Conservation (phyloP, 2,329 filamentous ascomycete genomes). For the Trichoderma atroviride region DNA sequence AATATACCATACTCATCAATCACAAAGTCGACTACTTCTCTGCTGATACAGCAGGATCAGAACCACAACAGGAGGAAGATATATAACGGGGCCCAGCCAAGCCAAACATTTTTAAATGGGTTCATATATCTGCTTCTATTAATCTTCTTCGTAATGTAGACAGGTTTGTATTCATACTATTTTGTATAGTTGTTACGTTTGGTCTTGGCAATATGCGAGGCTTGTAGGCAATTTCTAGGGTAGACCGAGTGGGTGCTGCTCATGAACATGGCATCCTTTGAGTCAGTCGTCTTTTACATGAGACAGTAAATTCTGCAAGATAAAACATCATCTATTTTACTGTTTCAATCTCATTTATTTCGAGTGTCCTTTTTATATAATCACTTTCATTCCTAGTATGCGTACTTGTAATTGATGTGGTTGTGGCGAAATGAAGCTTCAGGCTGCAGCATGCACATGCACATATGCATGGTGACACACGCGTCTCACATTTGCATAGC, state of each 20-base stretch:
- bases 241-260: too few species aligned
- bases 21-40: background rate
- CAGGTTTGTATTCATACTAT: too few species aligned
- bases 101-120: background rate
- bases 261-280: background rate
- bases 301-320: too few species aligned
- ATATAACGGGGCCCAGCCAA: background rate
- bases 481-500: background rate
- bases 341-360: too few species aligned
- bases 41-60: background rate
- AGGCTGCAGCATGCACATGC: background rate
- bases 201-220: too few species aligned
- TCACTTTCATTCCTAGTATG: background rate
- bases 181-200: too few species aligned
- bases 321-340: too few species aligned
- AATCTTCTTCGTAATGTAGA: too few species aligned
- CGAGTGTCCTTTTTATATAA: too few species aligned
- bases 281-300: too few species aligned
- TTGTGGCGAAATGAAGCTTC: background rate
- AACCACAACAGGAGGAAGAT: background rate
- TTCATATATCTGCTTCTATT: too few species aligned
- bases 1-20: background rate
- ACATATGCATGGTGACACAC: conserved; percentile 1
- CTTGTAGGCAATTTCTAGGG: too few species aligned
- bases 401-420: background rate